Base-by-base conservation (phyloP, 2,329 filamentous ascomycete genomes). In the Penicillium sp. region DNA sequence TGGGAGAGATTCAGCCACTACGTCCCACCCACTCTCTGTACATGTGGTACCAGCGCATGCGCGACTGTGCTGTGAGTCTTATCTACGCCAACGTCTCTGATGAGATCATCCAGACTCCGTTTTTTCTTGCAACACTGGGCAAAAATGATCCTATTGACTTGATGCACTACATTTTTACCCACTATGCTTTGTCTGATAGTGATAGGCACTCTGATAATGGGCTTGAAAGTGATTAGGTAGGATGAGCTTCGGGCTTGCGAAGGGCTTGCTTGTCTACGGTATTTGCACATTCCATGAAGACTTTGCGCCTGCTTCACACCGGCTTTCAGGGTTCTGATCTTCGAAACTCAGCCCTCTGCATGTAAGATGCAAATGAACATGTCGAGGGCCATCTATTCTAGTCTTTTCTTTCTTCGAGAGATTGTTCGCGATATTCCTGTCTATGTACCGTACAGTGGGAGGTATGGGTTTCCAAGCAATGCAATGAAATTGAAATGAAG, bases 11-110 rank as follows among this genome's bases (percentile, higher is more conserved):
- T 7, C 16, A 45, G 26, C 51, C 50, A 13, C 46, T 58, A 1
- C 11, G 36, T 2, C 18, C 19, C 6, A 3, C 14, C 1, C 57
- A 59, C 14, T 36, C 54, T 6, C 19, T 57, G 18, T 43, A 39
- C 18, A 3, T 40, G 1, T 59, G 54, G 57, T 59, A 57, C 13
- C 29, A 51, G 6, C 57, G 32, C 11, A 57, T 55, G 55, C 3
- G 43, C 14, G 36, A 42, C 7, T 49, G 46, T 19, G 51, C 57
- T 9, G 9, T 54, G 1, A 35, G 38, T 0, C 29, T 54, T 2
- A 52, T 59, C 16, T 59, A 46, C 6, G 8, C 18, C 34, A 48
- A 51, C 7, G 47, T 59, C 23, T 55, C 55, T 2, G 18, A 38
- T 1, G 35, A 39, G 10, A 23, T 55, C 9, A 51, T 51, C 4